Percentiles rank a stretch among this genome's conserved stretches.
phyloP scores from a whole-genome alignment of 768 basidiomycete genomes.

The Tephrocybe sp. region DNA sequence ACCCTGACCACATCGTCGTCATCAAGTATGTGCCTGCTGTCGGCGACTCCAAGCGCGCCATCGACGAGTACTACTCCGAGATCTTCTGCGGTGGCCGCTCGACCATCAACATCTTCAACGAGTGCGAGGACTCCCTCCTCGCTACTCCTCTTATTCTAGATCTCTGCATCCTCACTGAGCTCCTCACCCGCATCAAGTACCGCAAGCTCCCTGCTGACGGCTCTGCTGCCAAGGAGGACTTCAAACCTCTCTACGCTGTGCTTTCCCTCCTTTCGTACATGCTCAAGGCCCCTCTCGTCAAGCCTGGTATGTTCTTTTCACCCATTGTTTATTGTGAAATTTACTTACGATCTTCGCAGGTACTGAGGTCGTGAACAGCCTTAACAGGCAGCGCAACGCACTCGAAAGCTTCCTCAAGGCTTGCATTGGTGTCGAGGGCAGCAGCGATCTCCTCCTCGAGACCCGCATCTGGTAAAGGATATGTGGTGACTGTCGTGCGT shows the following conservation, averaged over 20 bases:
- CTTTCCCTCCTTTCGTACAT: constrained; percentile 94
- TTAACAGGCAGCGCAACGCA: constrained; percentile 93
- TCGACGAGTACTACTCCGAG: constrained; percentile 99
- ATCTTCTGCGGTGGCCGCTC: constrained; percentile 95
- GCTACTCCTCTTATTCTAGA: constrained; percentile 97
- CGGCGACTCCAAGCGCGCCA: constrained; percentile 97
- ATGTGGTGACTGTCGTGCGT: constrained; percentile 13
- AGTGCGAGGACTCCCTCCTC: constrained; percentile 97
- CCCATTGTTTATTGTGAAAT: not conserved
- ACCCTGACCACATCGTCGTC: constrained; percentile 95
- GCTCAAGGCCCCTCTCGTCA: constrained; percentile 98
- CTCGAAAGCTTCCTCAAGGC: constrained; percentile 94
- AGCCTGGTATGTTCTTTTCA: constrained; percentile 58
- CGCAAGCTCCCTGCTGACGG: constrained; percentile 47
- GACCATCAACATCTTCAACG: constrained; percentile 96
- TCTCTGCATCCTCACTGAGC: constrained; percentile 88
- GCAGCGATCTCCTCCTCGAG: constrained; percentile 82
- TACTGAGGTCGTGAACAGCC: constrained; percentile 92
- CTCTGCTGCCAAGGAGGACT: constrained; percentile 46
- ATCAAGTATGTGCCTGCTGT: constrained; percentile 98
- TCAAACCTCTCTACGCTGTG: constrained; percentile 85
- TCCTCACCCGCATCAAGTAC: constrained; percentile 92
- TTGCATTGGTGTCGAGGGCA: constrained; percentile 84
- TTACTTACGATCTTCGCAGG: constrained; percentile 34
- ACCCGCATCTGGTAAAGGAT: constrained; percentile 91